Base-by-base conservation (phyloP, 2,329 filamentous ascomycete genomes). In the Colletotrichum sojae region DNA sequence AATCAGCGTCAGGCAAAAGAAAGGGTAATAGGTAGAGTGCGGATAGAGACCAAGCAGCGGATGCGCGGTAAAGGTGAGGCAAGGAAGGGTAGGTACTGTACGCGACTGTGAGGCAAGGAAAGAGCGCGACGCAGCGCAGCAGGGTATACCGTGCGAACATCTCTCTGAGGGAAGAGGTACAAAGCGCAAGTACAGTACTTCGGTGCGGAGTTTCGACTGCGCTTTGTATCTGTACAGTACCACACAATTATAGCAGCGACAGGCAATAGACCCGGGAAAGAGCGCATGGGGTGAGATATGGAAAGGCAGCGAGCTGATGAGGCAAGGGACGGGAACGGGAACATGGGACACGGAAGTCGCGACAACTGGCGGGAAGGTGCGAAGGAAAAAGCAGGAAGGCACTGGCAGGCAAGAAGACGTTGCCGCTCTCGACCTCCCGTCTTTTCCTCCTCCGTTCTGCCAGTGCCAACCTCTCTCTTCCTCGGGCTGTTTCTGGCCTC, bases 221-320 rank as follows among this genome's bases (percentile, higher is more conserved):
- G 63, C 55, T 71, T 73, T 74, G 80, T 82, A 80, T 76, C 78
- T 74, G 72, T 79, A 82, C 80, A 81, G 80, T 81, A 81, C 78
- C 78, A 67, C 73, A 63, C 70, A 74, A 73, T 71, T 72, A 65
- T 64, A 60, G 62, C 58, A 69, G 58, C 69, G 64, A 51, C 69
- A 31, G 36, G 22, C 56, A 49, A 39, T 18, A 43, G 48, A 43
- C n/a, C 22, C 20, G 51, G 27, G 13, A 27, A 54, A 12, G 46
- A 18, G 40, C n/a, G 45, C 56, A 62, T 22, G 10, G 18, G 31
- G 22, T 8, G 15, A 18, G 45, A 52, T 18, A 51, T n/a, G 12
- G 63, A 40, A 40, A 20, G 55, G 46, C 40, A n/a, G 46, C 25
- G n/a, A 48, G 56, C 63, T 36, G 31, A 63, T 52, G 60, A 61